These are phyloP conservation scores for Pythium aphanidermatum DNA, from an alignment of 352 stramenopile species.

Conservation along the genomic window DNA sequence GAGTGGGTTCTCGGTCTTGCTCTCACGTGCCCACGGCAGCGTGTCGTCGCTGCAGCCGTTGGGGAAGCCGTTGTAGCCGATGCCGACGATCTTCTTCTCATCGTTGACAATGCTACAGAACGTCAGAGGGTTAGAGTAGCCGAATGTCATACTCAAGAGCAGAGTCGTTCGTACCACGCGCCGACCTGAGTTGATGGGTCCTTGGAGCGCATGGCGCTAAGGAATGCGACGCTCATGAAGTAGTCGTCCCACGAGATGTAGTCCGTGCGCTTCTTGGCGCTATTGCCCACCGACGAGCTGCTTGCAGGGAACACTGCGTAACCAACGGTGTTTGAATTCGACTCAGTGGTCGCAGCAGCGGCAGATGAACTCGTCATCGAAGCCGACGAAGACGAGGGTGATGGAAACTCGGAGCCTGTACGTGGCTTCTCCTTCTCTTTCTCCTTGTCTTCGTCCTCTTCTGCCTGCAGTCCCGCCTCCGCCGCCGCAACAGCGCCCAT, in stretches of 20 bases:
- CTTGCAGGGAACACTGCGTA: no score
- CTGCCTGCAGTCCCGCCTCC: background rate
- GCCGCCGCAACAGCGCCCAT: slow-evolving; percentile 1
- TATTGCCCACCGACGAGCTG: no score
- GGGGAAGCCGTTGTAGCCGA: slow-evolving; percentile 99
- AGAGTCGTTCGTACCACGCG: slow-evolving; percentile 89
- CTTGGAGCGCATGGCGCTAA: slow-evolving; percentile 99
- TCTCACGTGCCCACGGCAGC: slow-evolving; percentile 91
- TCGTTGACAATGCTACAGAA: slow-evolving; percentile 94
- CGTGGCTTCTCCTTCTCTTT: background rate
- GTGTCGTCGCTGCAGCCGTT: slow-evolving; percentile 93
- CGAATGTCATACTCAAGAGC: no score
- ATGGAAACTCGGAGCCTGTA: background rate
- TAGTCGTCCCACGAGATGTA: slow-evolving; percentile 99
- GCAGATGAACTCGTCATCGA: background rate
- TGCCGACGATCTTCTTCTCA: slow-evolving; percentile 96
- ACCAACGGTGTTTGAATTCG: no score
- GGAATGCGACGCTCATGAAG: slow-evolving; percentile 98
- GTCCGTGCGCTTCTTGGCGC: slow-evolving; percentile 75
- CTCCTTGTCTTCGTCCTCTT: background rate
- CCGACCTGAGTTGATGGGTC: slow-evolving; percentile 97
- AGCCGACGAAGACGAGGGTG: background rate
- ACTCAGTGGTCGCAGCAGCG: background rate
- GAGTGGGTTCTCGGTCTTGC: slow-evolving; percentile 54
- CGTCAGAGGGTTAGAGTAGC: no score